Base-by-base conservation (phyloP, 192 early-diverging fungal genomes). In the Umbelopsis sp. region DNA sequence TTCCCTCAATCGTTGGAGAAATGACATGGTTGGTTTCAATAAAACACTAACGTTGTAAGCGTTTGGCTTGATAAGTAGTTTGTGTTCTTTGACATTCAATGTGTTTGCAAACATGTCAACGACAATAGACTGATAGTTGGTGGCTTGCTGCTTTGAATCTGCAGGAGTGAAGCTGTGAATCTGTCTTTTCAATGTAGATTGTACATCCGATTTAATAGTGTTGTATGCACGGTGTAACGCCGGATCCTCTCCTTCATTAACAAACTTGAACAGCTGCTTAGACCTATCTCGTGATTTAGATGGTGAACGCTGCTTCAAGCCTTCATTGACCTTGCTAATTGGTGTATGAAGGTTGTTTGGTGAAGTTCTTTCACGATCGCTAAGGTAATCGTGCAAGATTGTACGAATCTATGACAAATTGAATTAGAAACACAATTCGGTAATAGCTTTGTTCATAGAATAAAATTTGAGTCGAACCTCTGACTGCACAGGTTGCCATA, bases 21-120 rank as follows among this genome's bases (percentile, higher is more conserved):
- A 93, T 1, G 69, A 80, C 75, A 84, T 80, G 3, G 92, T 93
- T 2, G 92, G 92, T 29, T 86, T 85, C 51, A 89, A 88, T 20
- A 87, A 83, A 32, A 91, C 85, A 49, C 90, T 82, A 3, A 94
- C 87, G 65, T 92, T 92, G 52, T 86, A 85, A 34, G 90, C 79
- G 73, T 90, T 87, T 3, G 92, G 87, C 31, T 67, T 77, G 34
- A 92, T 82, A n/a, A 94, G 69, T 7, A 94, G 62, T 14, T 82
- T 80, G 71, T 93, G 91, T 4, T 90, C 89, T 25, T 83, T 79
- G 11, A 85, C 78, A 2, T 84, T 83, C 17, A 83, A 77, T 47
- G 83, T 84, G 41, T 80, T 80, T 22, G 89, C 89, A 75, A 90
- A 92, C 69, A 87, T 84, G 74, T 93, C 91, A 52, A 89, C 80